Percentiles rank a stretch among this genome's conserved stretches.
Evolutionary conservation across 164 flowering plant genomes (phyloP).

Genomic region (Chimonanthus praecox): DNA sequence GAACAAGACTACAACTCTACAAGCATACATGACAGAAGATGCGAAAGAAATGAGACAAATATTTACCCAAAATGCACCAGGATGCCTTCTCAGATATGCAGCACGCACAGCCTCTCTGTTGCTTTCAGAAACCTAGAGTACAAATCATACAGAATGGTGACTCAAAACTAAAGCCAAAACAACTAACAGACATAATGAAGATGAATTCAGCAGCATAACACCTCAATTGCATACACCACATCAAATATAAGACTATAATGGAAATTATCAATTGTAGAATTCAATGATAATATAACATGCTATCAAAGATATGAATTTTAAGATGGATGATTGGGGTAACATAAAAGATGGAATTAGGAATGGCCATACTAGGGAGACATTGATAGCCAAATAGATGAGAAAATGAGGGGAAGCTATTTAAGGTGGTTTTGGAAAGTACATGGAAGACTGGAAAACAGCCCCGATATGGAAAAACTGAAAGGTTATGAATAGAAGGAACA

Average conservation of each 20-base stretch:
- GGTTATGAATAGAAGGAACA: too few species aligned
- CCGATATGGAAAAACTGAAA: too few species aligned
- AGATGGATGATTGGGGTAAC: too few species aligned
- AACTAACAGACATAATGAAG: background rate
- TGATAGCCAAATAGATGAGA: too few species aligned
- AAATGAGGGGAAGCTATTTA: too few species aligned
- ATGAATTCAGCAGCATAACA: background rate
- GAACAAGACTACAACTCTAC: background rate
- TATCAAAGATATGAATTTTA: too few species aligned
- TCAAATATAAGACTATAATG: background rate
- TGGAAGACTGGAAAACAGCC: too few species aligned
- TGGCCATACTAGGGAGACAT: too few species aligned
- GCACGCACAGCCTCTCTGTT: conserved; percentile 50
- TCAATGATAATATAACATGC: too few species aligned
- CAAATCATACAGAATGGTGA: background rate
- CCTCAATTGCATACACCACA: background rate
- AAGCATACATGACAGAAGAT: background rate
- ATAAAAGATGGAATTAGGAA: too few species aligned
- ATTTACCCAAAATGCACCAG: conserved; percentile 20
- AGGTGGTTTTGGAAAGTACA: too few species aligned
- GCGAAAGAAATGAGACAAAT: background rate
- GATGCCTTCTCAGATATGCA: conserved; percentile 75
- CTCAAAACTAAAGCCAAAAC: conserved; percentile 1
- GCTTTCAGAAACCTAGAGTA: conserved; percentile 52
- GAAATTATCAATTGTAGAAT: background rate